Base-by-base conservation (phyloP, 2,329 filamentous ascomycete species). In the Phaeosphaeria sp. region DNA sequence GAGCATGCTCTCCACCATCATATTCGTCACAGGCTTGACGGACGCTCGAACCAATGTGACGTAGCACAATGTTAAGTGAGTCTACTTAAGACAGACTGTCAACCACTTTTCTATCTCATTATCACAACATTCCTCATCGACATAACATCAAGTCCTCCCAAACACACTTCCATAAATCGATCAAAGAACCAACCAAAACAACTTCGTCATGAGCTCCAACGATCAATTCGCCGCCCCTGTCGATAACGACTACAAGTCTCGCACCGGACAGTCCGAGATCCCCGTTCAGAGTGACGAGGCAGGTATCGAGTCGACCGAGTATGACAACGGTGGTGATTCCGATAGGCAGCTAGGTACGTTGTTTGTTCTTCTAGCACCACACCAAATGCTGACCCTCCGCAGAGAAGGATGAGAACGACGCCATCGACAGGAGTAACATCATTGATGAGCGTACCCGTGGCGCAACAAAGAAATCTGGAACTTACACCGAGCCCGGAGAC, bases 401-500 rank as follows among this genome's bases (percentile, higher is more conserved):
- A 82, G 81, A 73, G 41, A 73, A 72, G 7, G 83, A 85, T 52
- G 83, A 85, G 21, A 70, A 70, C 2, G 80, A 83, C 1, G 82
- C 82, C 2, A 83, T 84, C 44, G 78, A 84, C 52, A 55, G 77
- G 59, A 67, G 58, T 53, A 84, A 84, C 60, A 83, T 84, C 41
- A 64, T 84, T 6, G 73, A 79, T 3, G 72, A 71, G 23, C 79
- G 81, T 27, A 84, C 82, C 7, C 76, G 82, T 18, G 81, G 82
- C 54, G 82, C 80, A 0, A 68, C 79, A 0, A 82, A 82, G 74
- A 36, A 72, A 42, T 59, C 72, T 36, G 81, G 82, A 18, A 74
- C 75, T 0, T 84, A 84, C 63, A 61, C 68, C 1, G 82, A 85
- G 76, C 83, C 82, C n/a, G 80, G 80, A 27, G 83, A 84, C 62